Conservation (phyloP, 768 basidiomycete species). For the Mycena chlorophos region DNA sequence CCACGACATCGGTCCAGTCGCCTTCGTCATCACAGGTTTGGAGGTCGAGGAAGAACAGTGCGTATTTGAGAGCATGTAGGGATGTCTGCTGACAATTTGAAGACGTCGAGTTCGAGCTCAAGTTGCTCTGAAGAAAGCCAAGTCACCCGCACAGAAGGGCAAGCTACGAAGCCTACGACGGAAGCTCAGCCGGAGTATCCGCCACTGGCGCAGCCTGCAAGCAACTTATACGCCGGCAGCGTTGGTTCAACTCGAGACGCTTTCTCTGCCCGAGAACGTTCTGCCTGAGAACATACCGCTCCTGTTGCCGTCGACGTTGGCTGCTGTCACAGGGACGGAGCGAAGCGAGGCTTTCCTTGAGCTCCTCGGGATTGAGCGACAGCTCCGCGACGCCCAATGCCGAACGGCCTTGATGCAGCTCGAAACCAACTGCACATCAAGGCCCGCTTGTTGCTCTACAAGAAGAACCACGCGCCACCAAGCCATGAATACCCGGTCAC, state of each 20-base stretch:
- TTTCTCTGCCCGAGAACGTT: neutral
- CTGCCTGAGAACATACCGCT: constrained; percentile 11
- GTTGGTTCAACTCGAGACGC: neutral
- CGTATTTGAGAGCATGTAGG: neutral
- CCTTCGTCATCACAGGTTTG: neutral
- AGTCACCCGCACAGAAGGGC: neutral
- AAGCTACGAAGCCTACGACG: neutral
- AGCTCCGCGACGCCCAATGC: constrained; percentile 22
- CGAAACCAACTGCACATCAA: constrained; percentile 22
- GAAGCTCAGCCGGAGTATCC: neutral
- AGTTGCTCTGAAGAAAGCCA: constrained; percentile 4
- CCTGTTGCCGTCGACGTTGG: constrained; percentile 16
- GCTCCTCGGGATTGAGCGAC: constrained; percentile 19
- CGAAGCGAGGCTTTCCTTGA: constrained; percentile 1
- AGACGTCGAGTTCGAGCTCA: constrained; percentile 6
- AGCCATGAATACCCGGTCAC: constrained; percentile 13
- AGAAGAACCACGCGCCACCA: constrained; percentile 29
- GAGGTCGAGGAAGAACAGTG: constrained; percentile 3
- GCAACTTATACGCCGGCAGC: neutral
- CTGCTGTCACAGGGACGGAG: neutral
- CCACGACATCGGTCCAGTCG: neutral
- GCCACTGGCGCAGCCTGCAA: constrained; percentile 1
- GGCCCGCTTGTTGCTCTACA: constrained; percentile 21
- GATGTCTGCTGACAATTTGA: neutral
- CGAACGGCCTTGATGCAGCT: constrained; percentile 19